Evolutionary conservation across 257 asterid genomes (phyloP), one percentile per base, ranked within the genome.

Genomic region (Solanum ossicruentum): DNA sequence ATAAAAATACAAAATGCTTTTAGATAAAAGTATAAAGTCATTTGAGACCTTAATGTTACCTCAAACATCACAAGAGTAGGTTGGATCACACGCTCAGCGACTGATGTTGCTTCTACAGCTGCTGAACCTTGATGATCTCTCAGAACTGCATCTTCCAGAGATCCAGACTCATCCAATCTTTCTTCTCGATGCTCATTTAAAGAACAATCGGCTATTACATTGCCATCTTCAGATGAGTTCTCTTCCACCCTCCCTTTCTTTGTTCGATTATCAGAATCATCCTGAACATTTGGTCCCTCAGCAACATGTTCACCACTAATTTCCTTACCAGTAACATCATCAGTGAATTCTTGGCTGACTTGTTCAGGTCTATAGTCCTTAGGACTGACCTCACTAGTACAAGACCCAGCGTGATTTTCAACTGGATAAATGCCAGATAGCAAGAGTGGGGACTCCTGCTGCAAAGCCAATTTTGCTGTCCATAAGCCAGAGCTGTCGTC

Each of bases 1-100:
- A 51, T 51, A 51, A 13, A 23, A 77, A 51, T 51, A 51, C 15
- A 15, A 15, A 52, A 52, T 15, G 65, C 17, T 23, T 26, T 77
- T 51, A 43, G 23, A 16, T 13, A 75, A 32, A 71, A 75, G 45
- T 73, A 75, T 13, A 49, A 15, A 49, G 63, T 77, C 63, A 26
- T 51, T 77, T 77, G 47, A 77, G 63, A 15, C 63, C 45, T 77
- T 77, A 54, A 66, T 20, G 70, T 89, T 93, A 95, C 99, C 98
- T 97, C 99, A 85, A 97, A 88, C 99, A 97, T 95, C 85, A 97
- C 99, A 81, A 97, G 97, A 63, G 98, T 94, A 60, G 98, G 98
- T 89, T 97, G 98, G 85, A 97, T 89, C 70, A 88, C 93, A 80
- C 93, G 95, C 92, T 95, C 99, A 66, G 98, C 93, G 67, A 91